phyloP scores from a whole-genome alignment of 805 yeast species.

The Geotrichum ghanense region DNA sequence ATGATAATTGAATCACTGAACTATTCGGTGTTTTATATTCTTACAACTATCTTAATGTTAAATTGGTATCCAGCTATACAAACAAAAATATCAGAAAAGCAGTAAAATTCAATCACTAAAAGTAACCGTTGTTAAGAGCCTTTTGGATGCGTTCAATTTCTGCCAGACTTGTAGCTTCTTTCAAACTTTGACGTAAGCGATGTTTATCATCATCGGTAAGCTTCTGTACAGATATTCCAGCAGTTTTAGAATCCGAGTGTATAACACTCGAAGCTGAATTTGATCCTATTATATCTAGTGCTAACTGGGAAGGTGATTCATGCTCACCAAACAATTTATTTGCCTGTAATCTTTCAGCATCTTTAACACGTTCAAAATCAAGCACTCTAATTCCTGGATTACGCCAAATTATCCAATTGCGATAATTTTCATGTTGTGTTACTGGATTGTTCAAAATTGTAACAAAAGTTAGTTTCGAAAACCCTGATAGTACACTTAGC shows the following conservation, averaged over 20 bases:
- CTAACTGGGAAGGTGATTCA: conserved; percentile 23
- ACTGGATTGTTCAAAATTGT: conserved; percentile 51
- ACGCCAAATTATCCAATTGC: conserved; percentile 47
- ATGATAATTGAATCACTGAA: no score
- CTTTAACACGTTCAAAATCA: conserved; percentile 56
- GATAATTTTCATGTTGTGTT: conserved; percentile 37
- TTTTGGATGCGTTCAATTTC: conserved; percentile 67
- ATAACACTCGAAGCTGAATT: conserved; percentile 3
- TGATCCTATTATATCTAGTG: conserved; percentile 19
- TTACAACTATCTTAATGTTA: no score
- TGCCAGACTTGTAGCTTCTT: conserved; percentile 53
- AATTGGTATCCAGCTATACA: no score
- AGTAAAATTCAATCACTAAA: no score
- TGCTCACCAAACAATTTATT: conserved; percentile 31
- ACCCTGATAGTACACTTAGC: conserved; percentile 29
- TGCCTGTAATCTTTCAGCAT: conserved; percentile 40
- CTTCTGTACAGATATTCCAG: conserved; percentile 25
- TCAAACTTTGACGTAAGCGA: conserved; percentile 41
- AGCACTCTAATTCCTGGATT: conserved; percentile 52
- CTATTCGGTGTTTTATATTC: no score
- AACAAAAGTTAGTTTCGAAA: conserved; percentile 36
- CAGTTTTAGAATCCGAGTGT: conserved; percentile 1
- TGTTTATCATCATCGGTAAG: conserved; percentile 44
- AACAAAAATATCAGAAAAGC: no score
- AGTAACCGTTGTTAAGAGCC: conserved; percentile 33